Base-by-base conservation (phyloP, 352 stramenopile species). In the Phytophthora citrophthora region DNA sequence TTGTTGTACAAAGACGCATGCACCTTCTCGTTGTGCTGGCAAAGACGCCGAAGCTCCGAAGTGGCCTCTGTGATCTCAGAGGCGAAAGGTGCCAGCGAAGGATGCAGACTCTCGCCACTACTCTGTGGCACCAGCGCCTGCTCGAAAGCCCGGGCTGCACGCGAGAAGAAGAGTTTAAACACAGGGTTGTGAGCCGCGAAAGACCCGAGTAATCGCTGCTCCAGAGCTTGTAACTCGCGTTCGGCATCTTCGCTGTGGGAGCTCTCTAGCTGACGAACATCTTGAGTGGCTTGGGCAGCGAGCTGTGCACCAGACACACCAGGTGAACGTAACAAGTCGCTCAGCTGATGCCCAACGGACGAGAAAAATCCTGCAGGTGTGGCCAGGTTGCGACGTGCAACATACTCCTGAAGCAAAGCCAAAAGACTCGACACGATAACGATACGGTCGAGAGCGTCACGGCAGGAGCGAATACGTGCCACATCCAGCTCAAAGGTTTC, bases 1-100 rank as follows among this genome's bases (percentile, higher is more conserved):
- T 16, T 47, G 56, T 91, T 94, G 79, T 94, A 94, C 24, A 86
- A 61, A 8, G 76, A 58, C 27, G 72, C 83, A 44, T 91, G 75
- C 15, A 91, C 81, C 9, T 48, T 71, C 50, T 92, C 79, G 41
- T 94, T 94, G 72, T 90, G 85, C 58, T 79, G 74, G n/a, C 70
- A 76, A 15, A 94, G 64, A 32, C 72, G 74, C 31, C 55, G 68
- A 31, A 90, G 54, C 23, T 54, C 53, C 11, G 31, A 26, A 15
- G 61, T 77, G 11, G 81, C 31, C 27, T 72, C 70, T 10, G 47
- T 53, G 11, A 93, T 68, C 18, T 91, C 78, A 0, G 41, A 26
- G 1, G 73, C 73, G 52, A 90, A 90, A 9, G 77, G 68, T 8
- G 64, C 53, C 18, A 93, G 64, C 20, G 85, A 90, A 10, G 75